Conservation (phyloP, 2,329 filamentous ascomycete species). For the Blastomyces gilchristii region DNA sequence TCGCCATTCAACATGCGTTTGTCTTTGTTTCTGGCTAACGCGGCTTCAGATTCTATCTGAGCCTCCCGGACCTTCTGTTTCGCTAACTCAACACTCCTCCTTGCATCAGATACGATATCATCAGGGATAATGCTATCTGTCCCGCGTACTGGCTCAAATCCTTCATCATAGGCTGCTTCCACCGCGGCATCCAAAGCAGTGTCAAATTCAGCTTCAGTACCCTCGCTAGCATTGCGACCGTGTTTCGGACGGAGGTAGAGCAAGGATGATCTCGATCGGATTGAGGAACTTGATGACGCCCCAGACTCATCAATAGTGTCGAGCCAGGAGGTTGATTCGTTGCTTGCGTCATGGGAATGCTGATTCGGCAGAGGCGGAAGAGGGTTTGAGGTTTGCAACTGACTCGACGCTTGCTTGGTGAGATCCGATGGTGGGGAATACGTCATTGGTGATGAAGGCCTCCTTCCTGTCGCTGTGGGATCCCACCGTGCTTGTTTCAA, state of each 20-base stretch:
- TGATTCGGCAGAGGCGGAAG: constrained; percentile 22
- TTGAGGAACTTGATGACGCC: constrained; percentile 65
- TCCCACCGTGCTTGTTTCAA: constrained; percentile 46
- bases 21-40: constrained; percentile 52
- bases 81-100: constrained; percentile 61
- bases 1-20: constrained; percentile 36
- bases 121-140: constrained; percentile 14
- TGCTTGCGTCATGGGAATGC: constrained; percentile 53
- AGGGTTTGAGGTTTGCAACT: constrained; percentile 22
- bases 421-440: constrained; percentile 6
- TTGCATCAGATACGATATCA: constrained; percentile 39
- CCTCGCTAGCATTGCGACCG: constrained; percentile 56
- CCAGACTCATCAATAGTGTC: constrained; percentile 88
- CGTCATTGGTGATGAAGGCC: constrained; percentile 41
- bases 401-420: constrained; percentile 9
- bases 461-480: constrained; percentile 58
- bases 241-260: constrained; percentile 58
- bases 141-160: constrained; percentile 55
- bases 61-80: constrained; percentile 65
- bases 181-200: constrained; percentile 90
- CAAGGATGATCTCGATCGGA: constrained; percentile 69
- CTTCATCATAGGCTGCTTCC: constrained; percentile 90
- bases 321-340: constrained; percentile 83
- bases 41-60: constrained; percentile 57
- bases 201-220: constrained; percentile 83